Conservation (phyloP, 2,329 filamentous ascomycete species). For the Elsinoe necatrix region DNA sequence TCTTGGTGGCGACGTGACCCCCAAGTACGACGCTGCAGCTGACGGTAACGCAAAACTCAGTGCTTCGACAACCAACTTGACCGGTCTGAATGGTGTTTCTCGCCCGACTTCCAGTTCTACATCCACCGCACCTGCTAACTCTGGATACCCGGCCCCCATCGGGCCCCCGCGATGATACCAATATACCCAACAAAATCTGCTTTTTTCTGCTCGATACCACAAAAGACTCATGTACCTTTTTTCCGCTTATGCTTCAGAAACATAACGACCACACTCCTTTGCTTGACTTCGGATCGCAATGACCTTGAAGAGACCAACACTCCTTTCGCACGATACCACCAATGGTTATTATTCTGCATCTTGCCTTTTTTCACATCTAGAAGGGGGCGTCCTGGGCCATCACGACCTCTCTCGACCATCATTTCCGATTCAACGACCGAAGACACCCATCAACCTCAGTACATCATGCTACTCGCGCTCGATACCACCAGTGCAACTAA, state of each 20-base stretch:
- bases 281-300: neutral
- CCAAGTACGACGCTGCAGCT: constrained; percentile 26
- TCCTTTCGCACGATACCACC: constrained; percentile 11
- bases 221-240: constrained; percentile 12
- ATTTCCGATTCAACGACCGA: neutral
- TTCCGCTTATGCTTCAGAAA: neutral
- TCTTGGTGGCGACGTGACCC: constrained; percentile 32
- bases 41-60: constrained; percentile 6
- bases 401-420: neutral
- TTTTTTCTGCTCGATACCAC: constrained; percentile 14
- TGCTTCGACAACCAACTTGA: neutral
- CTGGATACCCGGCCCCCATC: constrained; percentile 34
- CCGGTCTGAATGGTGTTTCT: constrained; percentile 16
- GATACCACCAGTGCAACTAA: neutral
- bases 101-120: constrained; percentile 21
- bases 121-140: constrained; percentile 22
- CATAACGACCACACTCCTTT: constrained; percentile 7
- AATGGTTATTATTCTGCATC: neutral
- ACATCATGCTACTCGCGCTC: neutral
- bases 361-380: neutral
- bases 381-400: neutral
- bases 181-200: constrained; percentile 14
- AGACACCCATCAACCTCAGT: neutral
- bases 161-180: constrained; percentile 30
- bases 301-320: neutral